Evolutionary conservation across 2,329 filamentous ascomycete genomes (phyloP).

Genomic region (Aspergillus carbonarius): DNA sequence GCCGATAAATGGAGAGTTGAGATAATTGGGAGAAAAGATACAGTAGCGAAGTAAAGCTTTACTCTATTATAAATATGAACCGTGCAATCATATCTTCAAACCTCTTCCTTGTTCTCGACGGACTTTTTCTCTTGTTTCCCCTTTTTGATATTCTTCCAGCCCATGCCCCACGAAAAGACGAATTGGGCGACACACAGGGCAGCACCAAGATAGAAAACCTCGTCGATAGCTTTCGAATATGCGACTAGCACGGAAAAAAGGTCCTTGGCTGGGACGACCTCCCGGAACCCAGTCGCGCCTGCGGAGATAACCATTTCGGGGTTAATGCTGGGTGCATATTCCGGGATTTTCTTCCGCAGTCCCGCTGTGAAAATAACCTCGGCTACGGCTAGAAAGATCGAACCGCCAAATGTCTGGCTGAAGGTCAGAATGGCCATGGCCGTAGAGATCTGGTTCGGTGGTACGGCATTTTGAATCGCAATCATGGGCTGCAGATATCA

Average conservation of each 20-base stretch:
- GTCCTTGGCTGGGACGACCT: conserved; percentile 29
- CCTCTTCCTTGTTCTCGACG: background rate
- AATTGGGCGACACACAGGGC: conserved; percentile 18
- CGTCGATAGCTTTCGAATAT: conserved; percentile 29
- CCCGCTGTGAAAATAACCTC: conserved; percentile 51
- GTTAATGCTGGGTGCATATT: conserved; percentile 37
- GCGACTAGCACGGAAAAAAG: conserved; percentile 32
- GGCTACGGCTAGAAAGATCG: conserved; percentile 53
- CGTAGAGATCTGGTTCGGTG: conserved; percentile 37
- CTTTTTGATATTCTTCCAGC: conserved; percentile 28
- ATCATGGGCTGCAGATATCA: conserved; percentile 35
- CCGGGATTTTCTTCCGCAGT: conserved; percentile 34
- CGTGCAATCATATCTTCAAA: background rate
- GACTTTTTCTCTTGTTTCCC: conserved; percentile 12
- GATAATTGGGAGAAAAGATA: background rate
- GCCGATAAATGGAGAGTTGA: background rate
- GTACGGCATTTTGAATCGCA: conserved; percentile 41
- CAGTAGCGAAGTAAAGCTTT: background rate
- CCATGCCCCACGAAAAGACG: conserved; percentile 24
- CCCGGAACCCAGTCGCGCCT: conserved; percentile 46
- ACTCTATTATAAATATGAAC: background rate
- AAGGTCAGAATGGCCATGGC: conserved; percentile 45
- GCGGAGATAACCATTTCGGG: conserved; percentile 38
- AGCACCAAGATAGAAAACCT: conserved; percentile 27
- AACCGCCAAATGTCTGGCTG: conserved; percentile 43